Conservation (phyloP, 192 early-diverging fungal genomes). For the Jimgerdemannia flammicorona region DNA sequence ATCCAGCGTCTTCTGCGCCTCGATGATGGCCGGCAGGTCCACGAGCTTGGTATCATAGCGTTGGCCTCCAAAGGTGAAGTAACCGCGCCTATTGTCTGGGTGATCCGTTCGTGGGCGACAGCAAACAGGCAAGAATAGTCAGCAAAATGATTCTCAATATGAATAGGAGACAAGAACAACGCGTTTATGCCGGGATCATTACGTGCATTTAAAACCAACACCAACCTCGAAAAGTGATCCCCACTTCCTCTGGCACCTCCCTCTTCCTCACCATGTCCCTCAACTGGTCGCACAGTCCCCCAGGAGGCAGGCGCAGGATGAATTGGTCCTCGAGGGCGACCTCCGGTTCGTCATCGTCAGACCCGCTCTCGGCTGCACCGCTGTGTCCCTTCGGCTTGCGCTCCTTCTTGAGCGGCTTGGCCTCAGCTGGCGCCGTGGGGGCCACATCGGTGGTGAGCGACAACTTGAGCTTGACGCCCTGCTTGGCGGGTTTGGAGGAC, state of each 20-base stretch:
- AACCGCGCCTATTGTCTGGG: constrained; percentile 56
- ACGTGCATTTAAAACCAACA: constrained; percentile 31
- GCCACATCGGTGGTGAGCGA: not conserved
- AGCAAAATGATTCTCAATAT: not conserved
- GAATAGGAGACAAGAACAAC: not conserved
- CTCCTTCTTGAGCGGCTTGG: not conserved
- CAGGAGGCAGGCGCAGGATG: constrained; percentile 65
- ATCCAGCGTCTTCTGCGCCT: constrained; percentile 84
- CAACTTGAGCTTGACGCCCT: not conserved
- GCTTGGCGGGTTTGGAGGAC: not conserved
- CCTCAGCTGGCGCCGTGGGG: not conserved
- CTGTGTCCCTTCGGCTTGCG: not conserved
- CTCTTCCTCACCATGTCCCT: constrained; percentile 47
- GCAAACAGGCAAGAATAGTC: not conserved
- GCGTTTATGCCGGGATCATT: not conserved
- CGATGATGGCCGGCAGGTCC: constrained; percentile 82
- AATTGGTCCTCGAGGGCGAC: constrained; percentile 81
- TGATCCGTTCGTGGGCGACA: not conserved
- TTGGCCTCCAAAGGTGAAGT: constrained; percentile 47
- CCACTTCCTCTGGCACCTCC: constrained; percentile 33
- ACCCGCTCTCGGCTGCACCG: constrained; percentile 4
- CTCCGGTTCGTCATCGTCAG: constrained; percentile 62
- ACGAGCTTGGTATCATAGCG: constrained; percentile 66
- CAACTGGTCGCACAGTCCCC: constrained; percentile 43
- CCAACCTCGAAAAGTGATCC: constrained; percentile 13